phyloP scores from a whole-genome alignment of 2,329 filamentous ascomycete genomes.

The Fusarium heterosporum region DNA sequence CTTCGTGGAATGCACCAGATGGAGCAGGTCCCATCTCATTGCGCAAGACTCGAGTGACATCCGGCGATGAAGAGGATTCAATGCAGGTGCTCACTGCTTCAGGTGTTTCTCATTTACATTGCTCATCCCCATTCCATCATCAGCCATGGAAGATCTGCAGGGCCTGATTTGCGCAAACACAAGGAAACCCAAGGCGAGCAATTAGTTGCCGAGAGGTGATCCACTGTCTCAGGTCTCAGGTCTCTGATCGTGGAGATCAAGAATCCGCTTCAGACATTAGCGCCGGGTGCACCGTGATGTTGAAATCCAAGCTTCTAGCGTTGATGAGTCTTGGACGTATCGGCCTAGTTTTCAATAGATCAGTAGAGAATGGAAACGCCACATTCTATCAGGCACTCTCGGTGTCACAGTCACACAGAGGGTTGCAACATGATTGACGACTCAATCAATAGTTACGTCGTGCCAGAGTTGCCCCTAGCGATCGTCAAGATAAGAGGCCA shows the following conservation, averaged over 20 bases:
- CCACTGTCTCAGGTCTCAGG: slow-evolving; percentile 47
- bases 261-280: slow-evolving; percentile 15
- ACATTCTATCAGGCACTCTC: slow-evolving; percentile 7
- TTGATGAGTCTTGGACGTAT: background rate
- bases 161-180: slow-evolving; percentile 16
- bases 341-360: slow-evolving; percentile 27
- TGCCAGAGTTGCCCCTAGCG: slow-evolving; percentile 11
- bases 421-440: background rate
- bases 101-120: background rate
- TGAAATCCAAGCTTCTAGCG: background rate
- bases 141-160: slow-evolving; percentile 18
- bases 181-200: slow-evolving; percentile 2
- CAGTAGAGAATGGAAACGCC: slow-evolving; percentile 19
- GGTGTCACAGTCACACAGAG: background rate
- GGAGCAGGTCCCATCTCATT: slow-evolving; percentile 31
- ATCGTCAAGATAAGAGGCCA: slow-evolving; percentile 1
- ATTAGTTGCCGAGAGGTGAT: slow-evolving; percentile 1
- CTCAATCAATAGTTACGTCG: background rate
- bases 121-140: background rate
- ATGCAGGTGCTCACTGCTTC: slow-evolving; percentile 6
- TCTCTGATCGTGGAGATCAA: slow-evolving; percentile 34
- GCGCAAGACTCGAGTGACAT: slow-evolving; percentile 9
- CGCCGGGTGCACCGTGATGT: background rate
- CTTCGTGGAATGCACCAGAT: slow-evolving; percentile 42
- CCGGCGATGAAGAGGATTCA: slow-evolving; percentile 13